Percentiles rank a stretch among this genome's conserved stretches.
Conservation (phyloP, 495 filamentous ascomycete genomes). For the Cercophora samala region DNA sequence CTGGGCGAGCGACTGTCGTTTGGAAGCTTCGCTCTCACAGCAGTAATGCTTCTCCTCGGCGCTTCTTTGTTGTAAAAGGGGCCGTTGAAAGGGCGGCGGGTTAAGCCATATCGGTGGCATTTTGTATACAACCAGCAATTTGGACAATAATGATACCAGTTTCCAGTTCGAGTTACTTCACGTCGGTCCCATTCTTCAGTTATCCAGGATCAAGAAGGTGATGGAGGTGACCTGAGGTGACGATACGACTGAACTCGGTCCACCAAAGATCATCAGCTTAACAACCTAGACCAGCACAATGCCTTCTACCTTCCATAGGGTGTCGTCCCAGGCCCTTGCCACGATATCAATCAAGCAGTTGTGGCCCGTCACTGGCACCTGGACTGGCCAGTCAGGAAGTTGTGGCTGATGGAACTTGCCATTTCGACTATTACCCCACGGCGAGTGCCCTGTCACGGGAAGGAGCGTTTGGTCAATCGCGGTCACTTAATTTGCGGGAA, state of each 20-base stretch:
- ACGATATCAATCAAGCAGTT: background rate
- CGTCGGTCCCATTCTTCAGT: too few species aligned
- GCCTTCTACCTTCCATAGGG: too few species aligned
- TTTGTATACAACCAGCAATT: background rate
- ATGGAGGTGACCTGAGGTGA: too few species aligned
- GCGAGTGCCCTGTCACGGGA: background rate
- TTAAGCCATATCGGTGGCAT: background rate
- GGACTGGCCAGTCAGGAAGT: background rate
- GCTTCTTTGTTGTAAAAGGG: constrained; percentile 14
- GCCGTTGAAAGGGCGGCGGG: too few species aligned
- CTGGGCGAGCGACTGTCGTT: constrained; percentile 11
- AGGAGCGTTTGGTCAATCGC: background rate
- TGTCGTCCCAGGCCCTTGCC: background rate
- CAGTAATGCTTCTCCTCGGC: constrained; percentile 14
- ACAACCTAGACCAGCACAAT: too few species aligned
- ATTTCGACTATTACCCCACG: too few species aligned
- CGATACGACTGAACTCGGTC: too few species aligned
- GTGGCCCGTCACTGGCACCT: background rate
- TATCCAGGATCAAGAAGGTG: too few species aligned
- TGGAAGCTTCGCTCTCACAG: background rate
- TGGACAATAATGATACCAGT: background rate
- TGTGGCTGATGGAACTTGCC: too few species aligned
- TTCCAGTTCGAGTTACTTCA: background rate
- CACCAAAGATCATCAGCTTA: too few species aligned
- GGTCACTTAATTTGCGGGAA: background rate